These are phyloP conservation scores for Selaginella moellendorffii DNA, from an alignment of 75 land plant genomes.

Conservation along the genomic window DNA sequence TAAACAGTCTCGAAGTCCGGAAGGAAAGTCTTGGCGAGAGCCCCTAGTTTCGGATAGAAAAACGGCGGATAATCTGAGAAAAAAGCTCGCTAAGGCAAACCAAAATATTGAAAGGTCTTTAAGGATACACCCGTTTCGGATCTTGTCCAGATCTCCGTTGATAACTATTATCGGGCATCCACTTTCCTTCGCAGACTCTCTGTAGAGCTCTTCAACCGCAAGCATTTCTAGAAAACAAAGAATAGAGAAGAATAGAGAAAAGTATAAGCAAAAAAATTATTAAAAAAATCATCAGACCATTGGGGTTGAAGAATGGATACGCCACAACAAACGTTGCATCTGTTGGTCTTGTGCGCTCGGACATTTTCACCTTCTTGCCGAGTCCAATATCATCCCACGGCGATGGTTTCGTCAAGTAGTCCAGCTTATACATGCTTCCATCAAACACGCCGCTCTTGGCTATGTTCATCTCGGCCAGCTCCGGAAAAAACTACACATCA, in stretches of 20 bases:
- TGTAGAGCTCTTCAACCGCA: slow-evolving; percentile 94
- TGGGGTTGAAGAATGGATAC: slow-evolving; percentile 93
- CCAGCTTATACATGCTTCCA: slow-evolving; percentile 71
- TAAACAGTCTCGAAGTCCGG: slow-evolving; percentile 88
- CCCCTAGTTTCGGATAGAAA: slow-evolving; percentile 92
- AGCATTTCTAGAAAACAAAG: slow-evolving; percentile 60
- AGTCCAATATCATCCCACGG: slow-evolving; percentile 88
- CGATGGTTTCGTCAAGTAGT: slow-evolving; percentile 89
- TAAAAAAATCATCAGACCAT: slow-evolving; percentile 33
- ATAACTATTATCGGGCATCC: slow-evolving; percentile 61
- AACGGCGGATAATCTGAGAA: slow-evolving; percentile 78
- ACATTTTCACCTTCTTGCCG: slow-evolving; percentile 57
- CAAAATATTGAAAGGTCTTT: neutral
- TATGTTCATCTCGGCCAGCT: slow-evolving; percentile 64
- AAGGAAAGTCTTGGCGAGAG: slow-evolving; percentile 58
- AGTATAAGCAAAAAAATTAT: neutral
- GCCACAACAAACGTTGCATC: slow-evolving; percentile 75
- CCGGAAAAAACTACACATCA: slow-evolving; percentile 72
- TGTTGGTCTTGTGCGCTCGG: slow-evolving; percentile 56
- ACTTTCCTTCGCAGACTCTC: slow-evolving; percentile 54
- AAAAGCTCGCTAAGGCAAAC: neutral
- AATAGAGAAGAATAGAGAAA: neutral
- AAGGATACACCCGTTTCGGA: slow-evolving; percentile 99
- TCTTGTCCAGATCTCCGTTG: slow-evolving; percentile 93
- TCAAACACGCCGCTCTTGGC: slow-evolving; percentile 57